Percentiles rank a stretch among this genome's conserved stretches.
Conservation (phyloP, 2,329 filamentous ascomycete species). For the Orbilia oligospora region DNA sequence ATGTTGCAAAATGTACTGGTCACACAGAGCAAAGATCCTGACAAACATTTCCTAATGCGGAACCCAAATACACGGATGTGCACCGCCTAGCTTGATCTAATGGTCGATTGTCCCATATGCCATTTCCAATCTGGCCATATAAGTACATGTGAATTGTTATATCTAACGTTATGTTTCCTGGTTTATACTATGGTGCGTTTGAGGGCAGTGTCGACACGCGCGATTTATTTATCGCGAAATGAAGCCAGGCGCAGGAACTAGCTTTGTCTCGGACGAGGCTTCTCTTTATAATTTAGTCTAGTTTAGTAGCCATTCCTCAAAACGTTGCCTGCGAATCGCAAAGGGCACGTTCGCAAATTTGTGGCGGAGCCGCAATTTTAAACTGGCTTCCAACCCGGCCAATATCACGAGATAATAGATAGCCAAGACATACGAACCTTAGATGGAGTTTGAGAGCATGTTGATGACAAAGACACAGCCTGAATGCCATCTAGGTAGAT, state of each 20-base stretch:
- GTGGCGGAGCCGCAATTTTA: constrained; percentile 47
- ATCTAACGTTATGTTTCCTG: too few species aligned
- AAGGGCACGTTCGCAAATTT: constrained; percentile 33
- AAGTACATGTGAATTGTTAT: too few species aligned
- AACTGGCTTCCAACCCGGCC: constrained; percentile 1
- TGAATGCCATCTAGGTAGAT: constrained; percentile 7
- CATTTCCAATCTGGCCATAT: too few species aligned
- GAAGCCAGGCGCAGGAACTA: neutral
- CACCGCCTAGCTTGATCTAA: too few species aligned
- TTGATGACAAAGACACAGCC: constrained; percentile 26
- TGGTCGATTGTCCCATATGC: too few species aligned
- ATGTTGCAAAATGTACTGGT: neutral
- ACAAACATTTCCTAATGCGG: constrained; percentile 16
- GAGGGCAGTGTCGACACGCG: neutral
- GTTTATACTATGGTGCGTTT: neutral
- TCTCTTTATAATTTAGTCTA: neutral
- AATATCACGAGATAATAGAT: constrained; percentile 4
- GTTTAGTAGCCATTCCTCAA: neutral
- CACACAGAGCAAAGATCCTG: neutral
- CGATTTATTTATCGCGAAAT: neutral
- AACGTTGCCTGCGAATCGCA: constrained; percentile 16
- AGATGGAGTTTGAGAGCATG: neutral
- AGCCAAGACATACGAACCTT: neutral
- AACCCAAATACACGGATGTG: too few species aligned
- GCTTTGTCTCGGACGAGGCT: neutral